Evolutionary conservation across 2,329 filamentous ascomycete genomes (phyloP).

Genomic region (Clarireedia sp.): DNA sequence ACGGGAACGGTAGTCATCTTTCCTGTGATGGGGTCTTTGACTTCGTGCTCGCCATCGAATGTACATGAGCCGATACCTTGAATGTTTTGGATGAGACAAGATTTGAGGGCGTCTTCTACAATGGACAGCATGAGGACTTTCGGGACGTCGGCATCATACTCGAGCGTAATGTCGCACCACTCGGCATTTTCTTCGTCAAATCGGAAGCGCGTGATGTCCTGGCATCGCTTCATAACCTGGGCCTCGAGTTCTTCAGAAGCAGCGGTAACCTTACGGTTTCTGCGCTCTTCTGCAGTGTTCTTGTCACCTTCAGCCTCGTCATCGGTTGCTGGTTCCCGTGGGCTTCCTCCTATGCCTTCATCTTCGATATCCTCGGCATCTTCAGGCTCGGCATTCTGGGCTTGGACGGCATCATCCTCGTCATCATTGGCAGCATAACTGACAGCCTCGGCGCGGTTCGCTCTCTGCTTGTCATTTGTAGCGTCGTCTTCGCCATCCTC

Average conservation of each 20-base stretch:
- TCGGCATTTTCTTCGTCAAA: slow-evolving; percentile 69
- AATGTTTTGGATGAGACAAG: slow-evolving; percentile 82
- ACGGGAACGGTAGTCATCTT: slow-evolving; percentile 44
- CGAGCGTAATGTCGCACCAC: slow-evolving; percentile 74
- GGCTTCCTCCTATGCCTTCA: slow-evolving; percentile 45
- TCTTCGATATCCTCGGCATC: slow-evolving; percentile 44
- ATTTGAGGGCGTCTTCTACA: slow-evolving; percentile 71
- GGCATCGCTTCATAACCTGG: slow-evolving; percentile 54
- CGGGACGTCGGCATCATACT: slow-evolving; percentile 70
- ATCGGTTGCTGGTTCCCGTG: slow-evolving; percentile 30
- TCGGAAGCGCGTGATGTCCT: slow-evolving; percentile 66
- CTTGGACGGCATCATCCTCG: slow-evolving; percentile 71
- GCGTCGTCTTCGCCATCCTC: slow-evolving; percentile 63
- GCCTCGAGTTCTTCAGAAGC: slow-evolving; percentile 41
- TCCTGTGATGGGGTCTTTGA: slow-evolving; percentile 40
- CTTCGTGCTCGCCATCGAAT: slow-evolving; percentile 52
- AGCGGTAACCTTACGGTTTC: slow-evolving; percentile 17
- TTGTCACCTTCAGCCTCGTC: slow-evolving; percentile 32
- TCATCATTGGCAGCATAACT: slow-evolving; percentile 92
- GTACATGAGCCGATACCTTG: slow-evolving; percentile 66
- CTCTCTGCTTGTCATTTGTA: slow-evolving; percentile 63
- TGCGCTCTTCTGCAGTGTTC: slow-evolving; percentile 18
- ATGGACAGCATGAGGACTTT: slow-evolving; percentile 92
- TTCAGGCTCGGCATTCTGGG: slow-evolving; percentile 48
- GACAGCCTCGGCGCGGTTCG: slow-evolving; percentile 71